Percentiles rank a stretch among this genome's conserved stretches.
These are phyloP conservation scores for Hymenoscyphus fraxineus DNA, from an alignment of 2,329 filamentous ascomycete species.

Conservation along the genomic window DNA sequence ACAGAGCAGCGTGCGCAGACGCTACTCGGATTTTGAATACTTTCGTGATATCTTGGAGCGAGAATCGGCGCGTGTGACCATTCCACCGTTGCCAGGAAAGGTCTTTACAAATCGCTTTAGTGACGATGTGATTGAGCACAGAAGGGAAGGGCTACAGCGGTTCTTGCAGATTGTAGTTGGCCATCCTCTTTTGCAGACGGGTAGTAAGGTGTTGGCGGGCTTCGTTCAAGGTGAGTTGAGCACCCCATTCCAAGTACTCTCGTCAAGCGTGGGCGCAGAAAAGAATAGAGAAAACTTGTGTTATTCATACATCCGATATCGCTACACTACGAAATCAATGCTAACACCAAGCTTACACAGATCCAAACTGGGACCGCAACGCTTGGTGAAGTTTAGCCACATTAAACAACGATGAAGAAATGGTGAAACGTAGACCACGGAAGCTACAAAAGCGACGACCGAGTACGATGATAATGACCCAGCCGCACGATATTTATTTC, in stretches of 20 bases:
- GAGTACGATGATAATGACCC: constrained; percentile 23
- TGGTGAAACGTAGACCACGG: constrained; percentile 35
- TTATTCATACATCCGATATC: background rate
- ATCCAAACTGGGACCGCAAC: constrained; percentile 88
- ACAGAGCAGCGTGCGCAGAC: constrained; percentile 79
- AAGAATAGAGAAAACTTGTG: background rate
- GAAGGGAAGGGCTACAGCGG: constrained; percentile 85
- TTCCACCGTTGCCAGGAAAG: constrained; percentile 92
- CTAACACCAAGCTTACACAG: constrained; percentile 39
- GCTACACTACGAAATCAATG: background rate
- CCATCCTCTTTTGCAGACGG: constrained; percentile 93
- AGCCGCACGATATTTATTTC: constrained; percentile 24
- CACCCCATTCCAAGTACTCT: constrained; percentile 1
- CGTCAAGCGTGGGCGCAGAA: background rate
- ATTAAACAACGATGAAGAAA: constrained; percentile 2
- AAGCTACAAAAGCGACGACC: constrained; percentile 44
- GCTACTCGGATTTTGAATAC: constrained; percentile 98
- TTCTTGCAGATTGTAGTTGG: constrained; percentile 98
- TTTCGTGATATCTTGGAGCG: constrained; percentile 97
- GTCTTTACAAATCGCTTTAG: constrained; percentile 98
- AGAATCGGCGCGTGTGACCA: constrained; percentile 89
- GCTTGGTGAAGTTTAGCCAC: constrained; percentile 61
- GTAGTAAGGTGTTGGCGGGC: constrained; percentile 90
- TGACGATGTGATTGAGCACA: constrained; percentile 95
- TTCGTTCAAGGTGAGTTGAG: constrained; percentile 85